These are phyloP conservation scores for Diaporthe aspalathi DNA, from an alignment of 2,329 filamentous ascomycete genomes.

Conservation along the genomic window DNA sequence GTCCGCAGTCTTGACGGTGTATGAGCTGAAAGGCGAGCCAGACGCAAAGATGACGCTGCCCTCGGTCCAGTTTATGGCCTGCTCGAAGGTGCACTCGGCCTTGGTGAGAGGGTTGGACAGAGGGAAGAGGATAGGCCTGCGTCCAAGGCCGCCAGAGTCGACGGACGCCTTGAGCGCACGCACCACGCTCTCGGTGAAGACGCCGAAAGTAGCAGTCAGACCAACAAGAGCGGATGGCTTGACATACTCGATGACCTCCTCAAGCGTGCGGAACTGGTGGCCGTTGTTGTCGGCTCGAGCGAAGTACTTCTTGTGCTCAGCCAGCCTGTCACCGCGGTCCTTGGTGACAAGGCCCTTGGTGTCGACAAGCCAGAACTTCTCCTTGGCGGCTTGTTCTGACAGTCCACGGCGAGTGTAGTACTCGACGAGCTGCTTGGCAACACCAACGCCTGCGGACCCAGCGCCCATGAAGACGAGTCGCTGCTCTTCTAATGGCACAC, in stretches of 20 bases:
- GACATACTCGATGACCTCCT: conserved; percentile 93
- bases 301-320: conserved; percentile 86
- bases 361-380: conserved; percentile 97
- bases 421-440: conserved; percentile 97
- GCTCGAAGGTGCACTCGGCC: conserved; percentile 97
- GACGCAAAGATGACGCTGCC: conserved; percentile 94
- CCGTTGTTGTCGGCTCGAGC: conserved; percentile 73
- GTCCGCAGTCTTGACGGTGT: conserved; percentile 72
- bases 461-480: conserved; percentile 96
- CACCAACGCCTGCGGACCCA: conserved; percentile 94
- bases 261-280: conserved; percentile 80
- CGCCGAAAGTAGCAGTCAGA: conserved; percentile 91
- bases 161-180: conserved; percentile 74
- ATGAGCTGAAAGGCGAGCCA: conserved; percentile 87
- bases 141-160: conserved; percentile 73
- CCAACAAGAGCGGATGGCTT: conserved; percentile 95
- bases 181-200: conserved; percentile 90
- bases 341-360: conserved; percentile 94
- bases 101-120: conserved; percentile 96
- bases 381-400: conserved; percentile 85
- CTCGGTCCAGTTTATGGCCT: conserved; percentile 90
- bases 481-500: conserved; percentile 88
- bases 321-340: conserved; percentile 93
- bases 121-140: conserved; percentile 92
- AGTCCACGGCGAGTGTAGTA: conserved; percentile 95